phyloP scores from a whole-genome alignment of 2,329 filamentous ascomycete species.

The Aspergillus glaucus region DNA sequence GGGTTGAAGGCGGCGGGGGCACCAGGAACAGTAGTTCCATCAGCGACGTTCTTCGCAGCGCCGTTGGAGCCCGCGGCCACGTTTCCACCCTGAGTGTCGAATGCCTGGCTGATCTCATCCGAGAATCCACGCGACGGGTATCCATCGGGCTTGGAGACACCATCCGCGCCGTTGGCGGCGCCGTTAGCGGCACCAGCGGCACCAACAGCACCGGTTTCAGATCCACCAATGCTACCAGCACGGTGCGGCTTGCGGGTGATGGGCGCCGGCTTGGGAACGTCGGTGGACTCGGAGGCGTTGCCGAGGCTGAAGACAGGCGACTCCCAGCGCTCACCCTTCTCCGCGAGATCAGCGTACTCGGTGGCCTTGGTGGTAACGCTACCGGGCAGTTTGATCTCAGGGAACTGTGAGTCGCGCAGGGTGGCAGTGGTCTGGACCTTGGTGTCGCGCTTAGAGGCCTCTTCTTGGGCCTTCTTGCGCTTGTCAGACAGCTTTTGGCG shows the following conservation, averaged over 20 bases:
- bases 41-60: background rate
- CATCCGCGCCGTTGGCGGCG: background rate
- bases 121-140: slow-evolving; percentile 25
- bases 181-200: background rate
- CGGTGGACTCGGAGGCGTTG: slow-evolving; percentile 62
- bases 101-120: slow-evolving; percentile 28
- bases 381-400: slow-evolving; percentile 74
- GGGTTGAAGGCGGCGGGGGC: slow-evolving; percentile 16
- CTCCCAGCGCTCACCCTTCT: slow-evolving; percentile 89
- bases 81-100: slow-evolving; percentile 12
- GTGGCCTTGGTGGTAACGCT: slow-evolving; percentile 91
- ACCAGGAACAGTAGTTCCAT: slow-evolving; percentile 9
- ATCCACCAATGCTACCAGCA: slow-evolving; percentile 24
- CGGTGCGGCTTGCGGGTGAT: slow-evolving; percentile 56
- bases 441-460: slow-evolving; percentile 53
- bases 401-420: slow-evolving; percentile 87
- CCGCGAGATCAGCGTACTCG: slow-evolving; percentile 81
- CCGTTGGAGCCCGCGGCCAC: slow-evolving; percentile 2
- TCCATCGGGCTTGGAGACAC: background rate
- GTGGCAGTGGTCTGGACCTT: slow-evolving; percentile 80
- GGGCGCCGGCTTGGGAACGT: slow-evolving; percentile 56
- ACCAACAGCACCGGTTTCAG: slow-evolving; percentile 1
- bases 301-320: slow-evolving; percentile 90
- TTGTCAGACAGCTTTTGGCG: slow-evolving; percentile 68
- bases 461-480: slow-evolving; percentile 62